phyloP scores from a whole-genome alignment of 2,329 filamentous ascomycete species.

The Plenodomus lindquistii region DNA sequence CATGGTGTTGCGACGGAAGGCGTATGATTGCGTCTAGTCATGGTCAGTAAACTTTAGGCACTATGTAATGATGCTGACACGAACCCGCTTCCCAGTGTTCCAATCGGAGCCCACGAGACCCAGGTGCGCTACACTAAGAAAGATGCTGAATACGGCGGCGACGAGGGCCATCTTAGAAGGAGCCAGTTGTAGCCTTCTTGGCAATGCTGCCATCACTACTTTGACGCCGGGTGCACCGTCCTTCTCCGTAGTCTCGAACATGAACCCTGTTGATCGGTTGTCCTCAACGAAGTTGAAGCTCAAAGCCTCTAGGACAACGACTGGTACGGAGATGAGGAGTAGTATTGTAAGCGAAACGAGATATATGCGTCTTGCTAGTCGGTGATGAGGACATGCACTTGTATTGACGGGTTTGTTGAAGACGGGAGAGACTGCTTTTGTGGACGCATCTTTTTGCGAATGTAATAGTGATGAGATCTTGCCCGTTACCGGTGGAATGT shows the following conservation, averaged over 20 bases:
- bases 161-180: constrained; percentile 36
- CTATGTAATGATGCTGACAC: not conserved
- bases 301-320: constrained; percentile 33
- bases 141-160: constrained; percentile 25
- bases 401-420: constrained; percentile 13
- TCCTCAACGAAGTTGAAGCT: constrained; percentile 40
- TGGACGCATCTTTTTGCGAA: constrained; percentile 7
- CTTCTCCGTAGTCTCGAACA: constrained; percentile 21
- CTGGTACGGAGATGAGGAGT: constrained; percentile 20
- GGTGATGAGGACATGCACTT: constrained; percentile 18
- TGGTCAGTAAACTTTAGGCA: not conserved
- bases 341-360: constrained; percentile 21
- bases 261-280: constrained; percentile 37
- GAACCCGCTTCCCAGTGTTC: constrained; percentile 30
- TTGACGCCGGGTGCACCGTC: constrained; percentile 11
- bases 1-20: constrained; percentile 42
- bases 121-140: constrained; percentile 23
- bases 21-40: constrained; percentile 33
- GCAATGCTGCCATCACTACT: constrained; percentile 35
- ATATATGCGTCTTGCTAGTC: constrained; percentile 25
- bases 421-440: constrained; percentile 1
- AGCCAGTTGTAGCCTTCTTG: constrained; percentile 24
- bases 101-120: constrained; percentile 30
- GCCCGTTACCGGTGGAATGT: constrained; percentile 8
- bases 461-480: constrained; percentile 18